Evolutionary conservation across 306 rosid genomes (phyloP), one percentile per base, ranked within the genome.

Genomic region (Hippophae rhamnoides): DNA sequence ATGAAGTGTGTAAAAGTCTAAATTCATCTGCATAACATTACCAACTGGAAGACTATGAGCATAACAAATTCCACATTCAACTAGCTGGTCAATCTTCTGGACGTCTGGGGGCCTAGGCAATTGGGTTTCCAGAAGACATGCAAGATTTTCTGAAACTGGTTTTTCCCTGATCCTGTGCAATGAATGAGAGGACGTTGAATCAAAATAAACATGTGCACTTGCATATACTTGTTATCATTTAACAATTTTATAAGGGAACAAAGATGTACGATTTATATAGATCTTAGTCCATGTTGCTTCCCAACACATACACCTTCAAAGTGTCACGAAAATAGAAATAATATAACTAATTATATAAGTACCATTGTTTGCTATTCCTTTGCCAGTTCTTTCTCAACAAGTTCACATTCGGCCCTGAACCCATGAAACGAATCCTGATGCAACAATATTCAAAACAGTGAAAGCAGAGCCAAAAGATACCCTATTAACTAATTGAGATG

Each of bases 51-150:
- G 75, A 60, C 55, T 58, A 56, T 64, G 78, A 42, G 75, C 72
- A 77, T 64, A 77, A 68, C 78, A 72, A 63, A 77, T 77, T 63
- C 78, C 78, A 43, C 69, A 64, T 68, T 77, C 81, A 47, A 68
- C 69, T 69, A 60, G 66, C 23, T 60, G 74, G 13, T 76, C 61
- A 41, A 26, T 72, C 66, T 60, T 72, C 57, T 10, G 63, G 9
- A 48, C 63, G 47, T 72, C 75, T 56, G 63, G 64, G 44, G 56
- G 56, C 50, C 57, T 64, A 49, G 69, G 75, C 23, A 64, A 63
- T 48, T 72, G 61, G 64, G 58, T 72, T 65, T 56, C 67, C 58
- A 64, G 56, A 54, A 69, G 62, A 43, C 51, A 52, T 50, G 60
- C 58, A 47, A 77, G 75, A 72, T 72, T 72, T 61, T 72, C 81